A percentile compares a stretch with the other conserved stretches of the same genome.
Evolutionary conservation across 768 basidiomycete genomes (phyloP).

Genomic region (Russula lepida): DNA sequence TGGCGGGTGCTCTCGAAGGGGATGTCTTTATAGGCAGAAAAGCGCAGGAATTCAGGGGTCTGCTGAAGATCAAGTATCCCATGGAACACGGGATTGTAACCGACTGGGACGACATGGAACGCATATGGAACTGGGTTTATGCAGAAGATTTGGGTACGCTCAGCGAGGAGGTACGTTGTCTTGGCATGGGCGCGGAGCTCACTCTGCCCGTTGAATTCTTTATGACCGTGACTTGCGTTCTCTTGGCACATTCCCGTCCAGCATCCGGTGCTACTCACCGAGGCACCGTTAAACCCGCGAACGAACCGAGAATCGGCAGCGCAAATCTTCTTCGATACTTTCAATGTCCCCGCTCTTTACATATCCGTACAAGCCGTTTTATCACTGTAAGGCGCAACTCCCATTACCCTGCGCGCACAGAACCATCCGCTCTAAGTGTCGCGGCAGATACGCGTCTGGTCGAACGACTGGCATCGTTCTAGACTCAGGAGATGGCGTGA

Average conservation of each 20-base stretch:
- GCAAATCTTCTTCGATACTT: conserved; percentile 99
- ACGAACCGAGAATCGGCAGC: conserved; percentile 94
- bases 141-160: conserved; percentile 91
- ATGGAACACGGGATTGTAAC: conserved; percentile 99
- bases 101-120: conserved; percentile 99
- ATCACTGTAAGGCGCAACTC: conserved; percentile 59
- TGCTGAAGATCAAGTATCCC: conserved; percentile 97
- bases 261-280: conserved; percentile 97
- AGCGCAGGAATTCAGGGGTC: conserved; percentile 91
- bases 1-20: conserved; percentile 95
- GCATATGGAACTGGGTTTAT: conserved; percentile 98
- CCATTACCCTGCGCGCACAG: not conserved
- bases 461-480: conserved; percentile 98
- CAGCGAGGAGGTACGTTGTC: conserved; percentile 78
- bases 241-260: conserved; percentile 29
- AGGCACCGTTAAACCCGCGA: conserved; percentile 95
- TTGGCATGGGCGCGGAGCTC: no score
- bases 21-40: conserved; percentile 93
- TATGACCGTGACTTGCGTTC: conserved; percentile 7
- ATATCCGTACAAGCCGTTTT: conserved; percentile 96
- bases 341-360: conserved; percentile 97
- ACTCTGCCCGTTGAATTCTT: not conserved
- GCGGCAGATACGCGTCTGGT: conserved; percentile 86
- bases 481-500: conserved; percentile 98
- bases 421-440: not conserved